Evolutionary conservation across 2,329 filamentous ascomycete species (phyloP), one percentile per base, ranked within the genome.

Genomic region (Exophiala viscosa): DNA sequence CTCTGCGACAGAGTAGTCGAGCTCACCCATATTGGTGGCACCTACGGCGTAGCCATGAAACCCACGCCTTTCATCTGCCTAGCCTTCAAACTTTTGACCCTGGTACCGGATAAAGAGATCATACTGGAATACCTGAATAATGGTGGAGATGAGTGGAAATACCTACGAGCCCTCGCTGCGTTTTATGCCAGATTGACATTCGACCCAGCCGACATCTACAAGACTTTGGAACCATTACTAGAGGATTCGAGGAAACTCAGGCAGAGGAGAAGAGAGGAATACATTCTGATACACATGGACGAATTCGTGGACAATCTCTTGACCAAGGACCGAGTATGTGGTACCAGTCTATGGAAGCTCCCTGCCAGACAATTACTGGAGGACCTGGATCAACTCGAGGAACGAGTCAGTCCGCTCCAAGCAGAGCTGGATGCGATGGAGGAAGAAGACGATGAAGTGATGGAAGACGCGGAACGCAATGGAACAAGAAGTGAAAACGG

Each of bases 141-240:
- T 64, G 86, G 86, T 50, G 90, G 83, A 48, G 90, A 91, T 68
- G 90, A 88, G 71, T 84, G 80, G 69, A 85, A 85, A 60, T 99
- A 99, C 70, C 76, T 99, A 48, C 84, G 91, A 52, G 91, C 89
- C 1, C 76, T 99, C 59, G 92, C 91, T 0, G 86, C 86, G 1
- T 97, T 99, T 69, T 97, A 99, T 70, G 82, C 96, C n/a, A 79
- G 93, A 10, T 74, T 99, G 63, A 95, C 93, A 14, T 86, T 92
- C 66, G 81, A 85, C 61, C 83, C 90, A 5, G 86, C 86, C 62
- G 86, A 93, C 52, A 85, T 97, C 3, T 95, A 92, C 70, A 73
- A 72, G 52, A 82, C 82, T 13, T 75, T 99, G 39, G 93, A 99
- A 74, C 89, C 90, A 23, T 84, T 88, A 52, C 74, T 99, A 45